Base-by-base conservation (phyloP, 495 filamentous ascomycete species). In the Aspergillus coremiiformis region DNA sequence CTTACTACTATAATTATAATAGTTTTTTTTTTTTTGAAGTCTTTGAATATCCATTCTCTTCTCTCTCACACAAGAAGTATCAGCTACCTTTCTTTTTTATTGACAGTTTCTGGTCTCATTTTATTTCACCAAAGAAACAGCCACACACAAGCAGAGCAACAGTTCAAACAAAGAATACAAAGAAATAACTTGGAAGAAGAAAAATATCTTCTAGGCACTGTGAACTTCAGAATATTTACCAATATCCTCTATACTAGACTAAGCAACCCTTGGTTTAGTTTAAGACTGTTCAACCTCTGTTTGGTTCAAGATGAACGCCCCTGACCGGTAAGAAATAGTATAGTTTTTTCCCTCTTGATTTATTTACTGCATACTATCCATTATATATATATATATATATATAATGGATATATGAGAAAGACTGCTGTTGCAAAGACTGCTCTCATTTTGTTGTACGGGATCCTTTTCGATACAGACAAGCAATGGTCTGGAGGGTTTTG, bases 261-360 rank as follows among this genome's bases (percentile, higher is more conserved):
- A 29, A 32, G 5, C 14, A 19, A 48, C 11, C 33, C 44, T 30
- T 19, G 11, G 17, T 20, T 9, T 35, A 4, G 8, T 11, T 22
- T 48, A 10, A 20, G n/a, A 6, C 19, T 21, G 2, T 21, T 41
- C 15, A 41, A 11, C 3, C 19, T 14, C 11, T 35, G 14, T 7
- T 39, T 32, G 4, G 22, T 39, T 33, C 65, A 78, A 64, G 19
- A 87, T 87, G 84, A 88, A 88, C 66, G 84, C 84, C 2, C 84
- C 84, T 20, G 84, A 88, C 59, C 74, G 84, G 84, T 76, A 65
- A 64, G 43, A 10, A 24, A 10, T 33, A 44, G 27, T 23, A 51
- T n/a, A n/a, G n/a, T n/a, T n/a, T n/a, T n/a, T n/a, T n/a, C n/a
- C 56, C 26, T 8, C 15, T 55, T 39, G 32, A 51, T 49, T 8